Evolutionary conservation across 441 rosid genomes (phyloP).

Genomic region (Euphorbia corollata): DNA sequence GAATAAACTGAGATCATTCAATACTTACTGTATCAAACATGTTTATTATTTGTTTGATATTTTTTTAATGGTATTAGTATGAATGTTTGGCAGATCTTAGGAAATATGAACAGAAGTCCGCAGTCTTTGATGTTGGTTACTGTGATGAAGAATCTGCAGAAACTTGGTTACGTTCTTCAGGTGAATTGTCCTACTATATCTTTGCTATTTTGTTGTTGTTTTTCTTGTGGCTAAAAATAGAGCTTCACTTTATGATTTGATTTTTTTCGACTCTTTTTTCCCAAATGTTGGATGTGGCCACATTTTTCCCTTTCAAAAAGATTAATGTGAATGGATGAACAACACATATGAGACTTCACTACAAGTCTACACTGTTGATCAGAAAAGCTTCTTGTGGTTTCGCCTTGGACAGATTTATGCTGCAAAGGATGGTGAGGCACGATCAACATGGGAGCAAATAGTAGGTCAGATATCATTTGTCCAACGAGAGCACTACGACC

Average conservation of each 20-base stretch:
- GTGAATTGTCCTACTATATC: slow-evolving; percentile 31
- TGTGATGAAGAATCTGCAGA: slow-evolving; percentile 68
- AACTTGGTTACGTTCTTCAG: slow-evolving; percentile 75
- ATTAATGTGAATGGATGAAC: slow-evolving; percentile 7
- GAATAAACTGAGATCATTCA: background rate
- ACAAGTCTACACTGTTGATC: slow-evolving; percentile 14
- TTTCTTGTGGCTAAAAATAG: background rate
- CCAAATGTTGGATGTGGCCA: slow-evolving; percentile 1
- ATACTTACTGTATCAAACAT: background rate
- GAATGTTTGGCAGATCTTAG: slow-evolving; percentile 51
- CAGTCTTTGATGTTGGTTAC: slow-evolving; percentile 68
- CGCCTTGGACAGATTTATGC: slow-evolving; percentile 60
- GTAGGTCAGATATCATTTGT: slow-evolving; percentile 46
- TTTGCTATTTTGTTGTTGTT: background rate
- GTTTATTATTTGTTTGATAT: background rate
- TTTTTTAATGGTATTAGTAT: slow-evolving; percentile 5
- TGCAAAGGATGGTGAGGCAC: slow-evolving; percentile 50
- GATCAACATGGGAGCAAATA: slow-evolving; percentile 60
- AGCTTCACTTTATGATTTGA: background rate
- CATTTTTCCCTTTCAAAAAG: slow-evolving; percentile 13
- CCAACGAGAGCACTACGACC: slow-evolving; percentile 42
- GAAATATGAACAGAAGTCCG: slow-evolving; percentile 66
- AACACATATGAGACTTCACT: slow-evolving; percentile 3
- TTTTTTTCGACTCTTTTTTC: background rate
- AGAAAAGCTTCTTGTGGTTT: slow-evolving; percentile 33